These are phyloP conservation scores for Mucor piriformis DNA, from an alignment of 371 early-diverging fungal genomes.

Conservation along the genomic window DNA sequence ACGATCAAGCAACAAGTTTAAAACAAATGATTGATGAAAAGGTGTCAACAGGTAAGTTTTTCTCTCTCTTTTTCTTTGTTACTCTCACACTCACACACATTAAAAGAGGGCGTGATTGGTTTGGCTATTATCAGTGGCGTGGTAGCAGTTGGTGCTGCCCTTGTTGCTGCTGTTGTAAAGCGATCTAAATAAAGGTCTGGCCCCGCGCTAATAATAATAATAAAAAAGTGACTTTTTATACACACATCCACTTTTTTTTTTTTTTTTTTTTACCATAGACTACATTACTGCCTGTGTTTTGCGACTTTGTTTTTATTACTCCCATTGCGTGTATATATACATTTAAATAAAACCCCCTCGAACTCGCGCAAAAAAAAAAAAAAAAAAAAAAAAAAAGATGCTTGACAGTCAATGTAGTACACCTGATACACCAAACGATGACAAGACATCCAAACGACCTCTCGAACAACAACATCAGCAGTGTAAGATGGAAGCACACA, in stretches of 20 bases:
- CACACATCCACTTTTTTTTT: no score
- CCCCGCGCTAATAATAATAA: neutral
- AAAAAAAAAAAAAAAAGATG: neutral
- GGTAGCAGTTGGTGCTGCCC: conserved; percentile 65
- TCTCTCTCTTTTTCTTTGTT: no score
- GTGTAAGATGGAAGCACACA: conserved; percentile 15
- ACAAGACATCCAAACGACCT: conserved; percentile 5
- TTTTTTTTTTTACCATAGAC: no score
- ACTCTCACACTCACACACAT: no score
- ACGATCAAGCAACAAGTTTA: conserved; percentile 79
- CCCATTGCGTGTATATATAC: no score
- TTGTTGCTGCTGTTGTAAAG: conserved; percentile 48
- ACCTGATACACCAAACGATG: conserved; percentile 10
- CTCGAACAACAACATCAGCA: neutral
- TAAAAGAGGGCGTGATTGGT: conserved; percentile 89
- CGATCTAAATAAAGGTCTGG: conserved; percentile 19
- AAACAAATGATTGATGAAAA: conserved; percentile 82
- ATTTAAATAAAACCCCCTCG: no score
- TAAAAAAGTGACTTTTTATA: conserved; percentile 6
- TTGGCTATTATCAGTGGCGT: conserved; percentile 88
- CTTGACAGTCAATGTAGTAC: conserved; percentile 8
- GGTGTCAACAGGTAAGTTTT: conserved; percentile 70
- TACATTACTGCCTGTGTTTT: no score
- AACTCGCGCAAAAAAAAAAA: no score
- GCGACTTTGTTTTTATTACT: no score